Conservation (phyloP, 1,139 yeast genomes). For the Kodamaea sp. region DNA sequence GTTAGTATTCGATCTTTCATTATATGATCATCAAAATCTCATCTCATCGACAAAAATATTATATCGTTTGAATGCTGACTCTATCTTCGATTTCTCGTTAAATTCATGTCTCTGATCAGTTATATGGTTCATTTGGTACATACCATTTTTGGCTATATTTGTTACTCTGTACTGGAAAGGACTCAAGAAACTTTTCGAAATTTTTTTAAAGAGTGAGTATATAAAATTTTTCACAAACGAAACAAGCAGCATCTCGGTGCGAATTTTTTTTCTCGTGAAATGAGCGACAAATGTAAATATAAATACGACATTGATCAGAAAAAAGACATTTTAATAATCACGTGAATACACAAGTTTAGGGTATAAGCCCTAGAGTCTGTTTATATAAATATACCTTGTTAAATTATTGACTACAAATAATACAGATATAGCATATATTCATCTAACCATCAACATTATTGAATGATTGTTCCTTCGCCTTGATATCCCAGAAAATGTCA, state of each 20-base stretch:
- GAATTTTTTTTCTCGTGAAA: slow-evolving; percentile 2
- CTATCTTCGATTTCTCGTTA: slow-evolving; percentile 1
- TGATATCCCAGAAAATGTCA: slow-evolving; percentile 86
- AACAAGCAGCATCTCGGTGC: slow-evolving; percentile 2
- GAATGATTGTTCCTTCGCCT: slow-evolving; percentile 84
- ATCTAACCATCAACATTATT: slow-evolving; percentile 71
- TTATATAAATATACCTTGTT: not conserved
- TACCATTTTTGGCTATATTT: slow-evolving; percentile 19
- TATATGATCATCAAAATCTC: not conserved
- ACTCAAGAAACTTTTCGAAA: slow-evolving; percentile 11
- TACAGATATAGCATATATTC: not conserved
- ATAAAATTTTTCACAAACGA: slow-evolving; percentile 9
- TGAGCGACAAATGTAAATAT: not conserved
- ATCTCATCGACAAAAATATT: not conserved
- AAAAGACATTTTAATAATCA: slow-evolving; percentile 2
- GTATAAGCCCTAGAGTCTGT: slow-evolving; percentile 14
- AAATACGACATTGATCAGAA: not conserved
- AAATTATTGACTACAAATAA: slow-evolving; percentile 1
- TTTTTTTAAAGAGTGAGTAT: slow-evolving; percentile 6
- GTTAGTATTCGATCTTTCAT: slow-evolving; percentile 7
- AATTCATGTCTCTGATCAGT: slow-evolving; percentile 3
- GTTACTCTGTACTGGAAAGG: slow-evolving; percentile 11
- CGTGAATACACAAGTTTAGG: slow-evolving; percentile 12
- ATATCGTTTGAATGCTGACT: not conserved
- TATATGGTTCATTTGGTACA: slow-evolving; percentile 7